A percentile compares a stretch with the other conserved stretches of the same genome.
Conservation (phyloP, 2,329 filamentous ascomycete genomes). For the Pseudogymnoascus sp. region DNA sequence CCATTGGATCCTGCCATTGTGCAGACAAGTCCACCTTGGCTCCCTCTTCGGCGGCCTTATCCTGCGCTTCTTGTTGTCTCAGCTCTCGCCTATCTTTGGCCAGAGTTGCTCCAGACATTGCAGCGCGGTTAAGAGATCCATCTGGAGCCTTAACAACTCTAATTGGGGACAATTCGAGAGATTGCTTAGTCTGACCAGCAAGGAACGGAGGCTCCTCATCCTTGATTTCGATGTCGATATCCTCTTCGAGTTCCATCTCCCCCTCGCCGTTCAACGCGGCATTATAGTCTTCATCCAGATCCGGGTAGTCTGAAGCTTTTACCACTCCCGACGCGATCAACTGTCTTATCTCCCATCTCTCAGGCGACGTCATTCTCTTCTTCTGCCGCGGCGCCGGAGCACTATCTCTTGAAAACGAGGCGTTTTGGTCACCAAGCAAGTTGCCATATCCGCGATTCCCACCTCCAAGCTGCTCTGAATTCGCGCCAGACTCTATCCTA, state of each 20-base stretch:
- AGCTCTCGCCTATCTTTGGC: slow-evolving; percentile 87
- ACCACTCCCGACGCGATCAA: slow-evolving; percentile 91
- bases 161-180: slow-evolving; percentile 88
- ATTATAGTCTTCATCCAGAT: slow-evolving; percentile 89
- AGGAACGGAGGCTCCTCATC: slow-evolving; percentile 97
- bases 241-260: slow-evolving; percentile 86
- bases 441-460: slow-evolving; percentile 49
- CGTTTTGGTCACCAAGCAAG: slow-evolving; percentile 43
- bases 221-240: slow-evolving; percentile 92
- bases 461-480: slow-evolving; percentile 73
- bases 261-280: slow-evolving; percentile 79
- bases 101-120: slow-evolving; percentile 83
- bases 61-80: slow-evolving; percentile 79
- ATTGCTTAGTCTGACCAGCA: slow-evolving; percentile 93
- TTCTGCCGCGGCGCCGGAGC: slow-evolving; percentile 50
- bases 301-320: slow-evolving; percentile 88
- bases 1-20: slow-evolving; percentile 98
- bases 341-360: slow-evolving; percentile 95
- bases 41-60: slow-evolving; percentile 64
- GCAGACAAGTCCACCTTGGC: slow-evolving; percentile 74
- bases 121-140: slow-evolving; percentile 93
- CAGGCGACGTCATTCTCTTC: slow-evolving; percentile 93
- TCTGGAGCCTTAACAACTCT: slow-evolving; percentile 95
- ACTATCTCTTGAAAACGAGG: slow-evolving; percentile 56
- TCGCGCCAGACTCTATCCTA: slow-evolving; percentile 80